These are phyloP conservation scores for Filobasidium uniguttulatum DNA, from an alignment of 1,284 basidiomycete species.

Conservation along the genomic window DNA sequence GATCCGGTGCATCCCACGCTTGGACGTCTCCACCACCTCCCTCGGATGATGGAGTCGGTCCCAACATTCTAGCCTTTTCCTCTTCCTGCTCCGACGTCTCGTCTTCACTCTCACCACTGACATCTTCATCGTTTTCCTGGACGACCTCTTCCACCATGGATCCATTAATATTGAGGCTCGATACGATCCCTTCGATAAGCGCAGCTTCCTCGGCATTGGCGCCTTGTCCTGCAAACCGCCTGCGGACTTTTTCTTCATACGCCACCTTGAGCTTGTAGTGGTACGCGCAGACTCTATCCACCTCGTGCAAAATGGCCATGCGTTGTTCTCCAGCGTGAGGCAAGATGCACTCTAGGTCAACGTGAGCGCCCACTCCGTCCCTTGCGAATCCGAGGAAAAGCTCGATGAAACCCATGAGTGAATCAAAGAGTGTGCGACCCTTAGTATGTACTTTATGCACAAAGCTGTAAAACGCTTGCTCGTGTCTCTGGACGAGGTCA, in stretches of 20 bases:
- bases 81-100: background rate
- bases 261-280: constrained; percentile 84
- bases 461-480: constrained; percentile 89
- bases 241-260: constrained; percentile 73
- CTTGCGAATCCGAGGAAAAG: constrained; percentile 81
- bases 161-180: constrained; percentile 65
- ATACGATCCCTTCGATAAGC: constrained; percentile 62
- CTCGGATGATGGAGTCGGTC: no score
- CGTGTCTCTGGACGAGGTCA: constrained; percentile 82
- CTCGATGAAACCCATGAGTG: constrained; percentile 93
- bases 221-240: constrained; percentile 51
- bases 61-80: background rate
- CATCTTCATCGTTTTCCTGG: constrained; percentile 51
- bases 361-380: constrained; percentile 55
- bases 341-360: constrained; percentile 74
- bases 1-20: constrained; percentile 4
- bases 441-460: constrained; percentile 98
- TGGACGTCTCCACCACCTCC: constrained; percentile 2
- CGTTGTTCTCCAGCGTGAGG: constrained; percentile 66
- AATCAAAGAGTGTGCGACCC: constrained; percentile 85
- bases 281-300: constrained; percentile 73
- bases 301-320: constrained; percentile 59
- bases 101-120: constrained; percentile 36
- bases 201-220: constrained; percentile 58
- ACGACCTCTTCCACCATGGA: constrained; percentile 60